These are phyloP conservation scores for Prunus mira DNA, from an alignment of 306 rosid species.

Conservation along the genomic window DNA sequence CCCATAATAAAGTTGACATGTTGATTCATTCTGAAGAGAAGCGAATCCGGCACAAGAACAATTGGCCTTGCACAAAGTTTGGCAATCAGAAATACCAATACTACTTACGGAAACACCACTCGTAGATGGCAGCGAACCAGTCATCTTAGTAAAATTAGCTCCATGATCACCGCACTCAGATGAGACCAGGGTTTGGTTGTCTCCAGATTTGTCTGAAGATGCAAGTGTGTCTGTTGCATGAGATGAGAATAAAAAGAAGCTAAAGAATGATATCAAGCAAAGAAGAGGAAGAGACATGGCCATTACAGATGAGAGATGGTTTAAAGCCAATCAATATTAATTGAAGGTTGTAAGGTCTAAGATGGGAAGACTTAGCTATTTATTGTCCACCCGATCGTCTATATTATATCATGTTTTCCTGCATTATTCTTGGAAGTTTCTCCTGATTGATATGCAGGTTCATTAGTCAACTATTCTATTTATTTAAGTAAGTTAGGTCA, in stretches of 20 bases:
- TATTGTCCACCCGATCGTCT: too few relatives aligned
- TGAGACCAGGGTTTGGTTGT: background rate
- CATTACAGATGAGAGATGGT: background rate
- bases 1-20: slow-evolving; percentile 9
- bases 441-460: too few relatives aligned
- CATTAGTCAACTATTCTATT: too few relatives aligned
- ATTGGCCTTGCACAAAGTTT: slow-evolving; percentile 12
- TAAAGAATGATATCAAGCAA: background rate
- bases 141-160: slow-evolving; percentile 1
- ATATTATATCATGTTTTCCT: too few relatives aligned
- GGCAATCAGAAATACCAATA: background rate
- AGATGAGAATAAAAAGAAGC: slow-evolving; percentile 3
- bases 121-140: background rate
- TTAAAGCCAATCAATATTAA: too few relatives aligned
- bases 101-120: too few relatives aligned
- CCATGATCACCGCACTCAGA: background rate
- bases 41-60: slow-evolving; percentile 19
- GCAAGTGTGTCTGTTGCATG: slow-evolving; percentile 5
- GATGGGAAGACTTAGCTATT: too few relatives aligned
- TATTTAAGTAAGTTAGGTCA: too few relatives aligned
- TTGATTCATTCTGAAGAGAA: slow-evolving; percentile 1
- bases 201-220: slow-evolving; percentile 3
- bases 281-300: background rate
- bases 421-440: too few relatives aligned
- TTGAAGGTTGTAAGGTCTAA: too few relatives aligned